A percentile compares a stretch with the other conserved stretches of the same genome.
Conservation (phyloP, 129 eudicot genomes). For the Flaveria robusta region DNA sequence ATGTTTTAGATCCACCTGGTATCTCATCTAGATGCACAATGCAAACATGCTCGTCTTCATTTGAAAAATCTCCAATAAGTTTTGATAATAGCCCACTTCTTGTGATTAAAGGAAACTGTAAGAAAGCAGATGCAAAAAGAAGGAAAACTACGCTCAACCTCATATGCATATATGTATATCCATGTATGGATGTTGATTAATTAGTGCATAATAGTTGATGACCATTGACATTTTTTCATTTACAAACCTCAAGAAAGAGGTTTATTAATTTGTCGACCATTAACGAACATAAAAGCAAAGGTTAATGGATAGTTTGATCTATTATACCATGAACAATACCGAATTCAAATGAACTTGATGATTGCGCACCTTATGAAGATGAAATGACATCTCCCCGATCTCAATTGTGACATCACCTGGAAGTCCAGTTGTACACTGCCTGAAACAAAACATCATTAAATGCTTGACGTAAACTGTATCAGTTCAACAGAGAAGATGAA, state of each 20-base stretch:
- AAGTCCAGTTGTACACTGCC: constrained; percentile 77
- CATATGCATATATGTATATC: not conserved
- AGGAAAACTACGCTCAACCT: not conserved
- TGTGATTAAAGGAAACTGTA: constrained; percentile 70
- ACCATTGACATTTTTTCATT: too few relatives aligned
- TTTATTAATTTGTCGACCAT: too few relatives aligned
- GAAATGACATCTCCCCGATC: constrained; percentile 68
- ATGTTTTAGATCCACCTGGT: constrained; percentile 86
- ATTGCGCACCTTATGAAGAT: constrained; percentile 63
- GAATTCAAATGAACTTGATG: not conserved
- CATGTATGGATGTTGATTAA: too few relatives aligned
- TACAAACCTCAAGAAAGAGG: too few relatives aligned
- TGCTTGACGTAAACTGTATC: not conserved
- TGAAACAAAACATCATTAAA: constrained; percentile 33
- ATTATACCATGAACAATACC: not conserved
- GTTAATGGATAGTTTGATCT: not conserved
- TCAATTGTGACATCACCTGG: constrained; percentile 66
- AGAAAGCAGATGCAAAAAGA: not conserved
- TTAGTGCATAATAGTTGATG: too few relatives aligned
- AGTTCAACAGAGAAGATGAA: not conserved
- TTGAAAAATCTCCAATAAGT: constrained; percentile 47
- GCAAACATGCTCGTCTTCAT: constrained; percentile 45
- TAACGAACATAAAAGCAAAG: too few relatives aligned
- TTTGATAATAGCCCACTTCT: constrained; percentile 63
- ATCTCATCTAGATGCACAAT: constrained; percentile 55